These are phyloP conservation scores for Boletus rubropictus DNA, from an alignment of 768 basidiomycete genomes.

Conservation along the genomic window DNA sequence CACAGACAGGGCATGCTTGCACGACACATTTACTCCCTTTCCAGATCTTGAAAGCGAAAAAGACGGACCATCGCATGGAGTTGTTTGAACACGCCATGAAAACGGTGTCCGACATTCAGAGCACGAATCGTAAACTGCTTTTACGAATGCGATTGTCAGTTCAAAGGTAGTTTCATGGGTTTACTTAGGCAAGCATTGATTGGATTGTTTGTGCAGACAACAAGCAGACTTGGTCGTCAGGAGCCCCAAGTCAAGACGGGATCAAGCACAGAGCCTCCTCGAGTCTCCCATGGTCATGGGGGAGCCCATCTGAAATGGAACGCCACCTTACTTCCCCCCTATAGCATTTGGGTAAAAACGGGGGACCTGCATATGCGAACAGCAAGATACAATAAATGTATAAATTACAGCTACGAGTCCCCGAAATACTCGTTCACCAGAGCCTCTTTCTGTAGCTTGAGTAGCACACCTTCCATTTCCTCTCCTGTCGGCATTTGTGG, in stretches of 20 bases:
- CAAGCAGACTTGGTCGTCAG: constrained; percentile 77
- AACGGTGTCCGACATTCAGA: constrained; percentile 64
- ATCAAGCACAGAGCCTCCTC: constrained; percentile 13
- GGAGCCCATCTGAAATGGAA: constrained; percentile 9
- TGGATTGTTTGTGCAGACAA: constrained; percentile 45
- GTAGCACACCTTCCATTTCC: constrained; percentile 74
- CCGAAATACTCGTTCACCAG: constrained; percentile 76
- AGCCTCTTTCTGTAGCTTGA: constrained; percentile 74
- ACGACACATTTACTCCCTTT: background rate
- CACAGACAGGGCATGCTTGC: background rate
- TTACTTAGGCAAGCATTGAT: background rate
- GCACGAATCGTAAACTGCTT: constrained; percentile 71
- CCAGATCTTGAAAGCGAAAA: constrained; percentile 75
- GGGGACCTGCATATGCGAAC: too few relatives aligned
- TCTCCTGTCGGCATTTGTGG: constrained; percentile 70
- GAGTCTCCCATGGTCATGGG: constrained; percentile 16
- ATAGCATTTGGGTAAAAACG: background rate
- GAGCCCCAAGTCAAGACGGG: constrained; percentile 43
- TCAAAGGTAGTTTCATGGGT: background rate
- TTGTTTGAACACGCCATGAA: constrained; percentile 73
- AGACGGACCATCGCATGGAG: constrained; percentile 71
- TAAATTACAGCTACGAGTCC: constrained; percentile 24
- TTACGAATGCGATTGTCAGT: constrained; percentile 79
- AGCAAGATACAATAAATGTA: constrained; percentile 7
- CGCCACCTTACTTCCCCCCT: background rate